Conservation (phyloP, 2,329 filamentous ascomycete genomes). For the Microsporum ferrugineum region DNA sequence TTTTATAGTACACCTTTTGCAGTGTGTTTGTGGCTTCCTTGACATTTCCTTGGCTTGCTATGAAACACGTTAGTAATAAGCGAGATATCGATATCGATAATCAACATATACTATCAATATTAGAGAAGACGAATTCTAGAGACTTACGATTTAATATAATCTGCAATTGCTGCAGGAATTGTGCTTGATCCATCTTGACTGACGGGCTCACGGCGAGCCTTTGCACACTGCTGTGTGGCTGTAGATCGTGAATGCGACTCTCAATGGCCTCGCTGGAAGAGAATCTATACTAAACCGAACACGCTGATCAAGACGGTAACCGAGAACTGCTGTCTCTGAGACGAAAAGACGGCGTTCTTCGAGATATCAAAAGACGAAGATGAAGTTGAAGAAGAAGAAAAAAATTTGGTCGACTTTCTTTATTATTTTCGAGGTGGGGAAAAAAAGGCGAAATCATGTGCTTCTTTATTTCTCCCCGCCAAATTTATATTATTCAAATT, state of each 20-base stretch:
- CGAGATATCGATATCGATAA: slow-evolving; percentile 5
- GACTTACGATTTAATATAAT: slow-evolving; percentile 74
- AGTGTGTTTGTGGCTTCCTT: slow-evolving; percentile 83
- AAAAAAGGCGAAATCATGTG: slow-evolving; percentile 2
- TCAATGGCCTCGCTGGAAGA: neutral
- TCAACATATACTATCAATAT: neutral
- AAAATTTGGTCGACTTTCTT: slow-evolving; percentile 5
- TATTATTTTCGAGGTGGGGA: slow-evolving; percentile 6
- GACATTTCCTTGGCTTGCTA: slow-evolving; percentile 79
- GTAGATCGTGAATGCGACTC: neutral
- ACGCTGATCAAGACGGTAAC: neutral
- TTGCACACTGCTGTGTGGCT: neutral
- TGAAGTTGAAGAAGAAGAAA: slow-evolving; percentile 6
- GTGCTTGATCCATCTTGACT: slow-evolving; percentile 60
- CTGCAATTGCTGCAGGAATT: slow-evolving; percentile 77
- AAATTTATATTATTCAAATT: neutral
- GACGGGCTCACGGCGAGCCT: neutral
- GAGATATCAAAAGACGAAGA: slow-evolving; percentile 5
- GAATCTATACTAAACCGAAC: neutral
- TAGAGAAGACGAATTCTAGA: neutral
- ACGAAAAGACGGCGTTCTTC: slow-evolving; percentile 1
- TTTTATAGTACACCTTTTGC: slow-evolving; percentile 85
- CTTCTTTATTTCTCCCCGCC: neutral
- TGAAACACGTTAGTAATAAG: slow-evolving; percentile 12
- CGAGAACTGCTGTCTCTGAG: neutral